Base-by-base conservation (phyloP, 192 early-diverging fungal genomes). In the Dispira simplex region DNA sequence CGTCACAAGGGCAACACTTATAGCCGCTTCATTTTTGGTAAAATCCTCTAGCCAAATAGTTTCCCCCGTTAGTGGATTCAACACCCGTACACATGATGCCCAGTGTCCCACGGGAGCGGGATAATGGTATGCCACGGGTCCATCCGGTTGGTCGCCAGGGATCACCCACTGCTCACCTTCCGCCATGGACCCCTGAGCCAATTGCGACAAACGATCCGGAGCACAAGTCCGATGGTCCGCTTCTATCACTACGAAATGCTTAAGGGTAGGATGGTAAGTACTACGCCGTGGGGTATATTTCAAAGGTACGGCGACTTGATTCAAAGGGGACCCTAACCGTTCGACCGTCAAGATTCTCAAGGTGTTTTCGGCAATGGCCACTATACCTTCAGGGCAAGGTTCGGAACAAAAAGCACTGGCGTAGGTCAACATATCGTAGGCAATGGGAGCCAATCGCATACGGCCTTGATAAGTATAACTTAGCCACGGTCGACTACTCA, bases 161-260 rank as follows among this genome's bases (percentile, higher is more conserved):
- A 39, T 39, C 6, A 39, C 32, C 32, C 32, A 39, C 32, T 39
- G 55, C 45, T 55, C 47, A 14, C 1, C 23, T 14, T 59, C 62
- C 25, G 21, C 67, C 23, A 8, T 48, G 27, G 26, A 46, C 5
- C 26, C 64, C 10, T 43, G 23, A 39, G 52, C 9, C 28, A 46
- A 45, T 26, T 46, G 54, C 51, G 14, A 4, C 12, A 25, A 25
- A 27, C 47, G 59, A 14, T 39, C 10, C 6, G 60, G 27, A 28
- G 44, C n/a, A 39, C 26, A 54, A 20, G 62, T 56, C 54, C 27
- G 73, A 68, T 93, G 85, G 20, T 99, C 95, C 20, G 85, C 73
- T 72, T 99, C 97, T 65, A 92, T 82, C 52, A 97, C 71, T 0
- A 90, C 87, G 78, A 99, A 95, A 55, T 85, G 82, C 53, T 85